Evolutionary conservation across 495 filamentous ascomycete genomes (phyloP), one percentile per base, ranked within the genome.

Genomic region (Aspergillus funiculosus): DNA sequence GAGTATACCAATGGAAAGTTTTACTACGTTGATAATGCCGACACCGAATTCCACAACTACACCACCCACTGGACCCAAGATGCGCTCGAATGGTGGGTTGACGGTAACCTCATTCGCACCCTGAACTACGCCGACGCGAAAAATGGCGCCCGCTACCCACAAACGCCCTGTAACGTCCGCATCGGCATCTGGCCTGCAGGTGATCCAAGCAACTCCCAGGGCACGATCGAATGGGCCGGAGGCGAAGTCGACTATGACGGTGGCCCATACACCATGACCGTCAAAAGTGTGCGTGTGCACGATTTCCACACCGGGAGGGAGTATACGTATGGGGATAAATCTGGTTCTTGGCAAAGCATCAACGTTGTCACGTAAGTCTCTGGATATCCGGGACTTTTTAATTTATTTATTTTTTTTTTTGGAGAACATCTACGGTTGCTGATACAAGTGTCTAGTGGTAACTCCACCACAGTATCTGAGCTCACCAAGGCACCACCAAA

Each of bases 171-270:
- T 82, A 79, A 84, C 48, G 63, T 95, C 54, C 87, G 87, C 59
- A 73, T 95, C 40, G 92, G 92, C 45, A 72, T 82, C 42, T 96
- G 92, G 92, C 77, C 81, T 39, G 91, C 85, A 54, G 91, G 91
- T 59, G 90, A 94, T 57, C 62, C 81, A 1, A 60, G 60, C 52
- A 89, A 91, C 57, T 59, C 77, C 6, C 61, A 77, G 42, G 73
- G 76, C 46, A 78, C 69, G 25, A 70, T 78, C 44, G 66, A 85
- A 36, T 95, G 89, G 89, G 87, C 89, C 50, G 87, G 87, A 36
- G 89, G 89, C 44, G 49, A 66, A 44, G 86, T 85, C 19, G 77
- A 89, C 63, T 94, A 84, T 68, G 57, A 62, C 36, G 56, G 79
- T 8, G 87, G 86, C 24, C 88, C 89, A 1, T 94, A 79, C 67